These are phyloP conservation scores for Trichophaea hybrida DNA, from an alignment of 2,329 filamentous ascomycete genomes.

Conservation along the genomic window DNA sequence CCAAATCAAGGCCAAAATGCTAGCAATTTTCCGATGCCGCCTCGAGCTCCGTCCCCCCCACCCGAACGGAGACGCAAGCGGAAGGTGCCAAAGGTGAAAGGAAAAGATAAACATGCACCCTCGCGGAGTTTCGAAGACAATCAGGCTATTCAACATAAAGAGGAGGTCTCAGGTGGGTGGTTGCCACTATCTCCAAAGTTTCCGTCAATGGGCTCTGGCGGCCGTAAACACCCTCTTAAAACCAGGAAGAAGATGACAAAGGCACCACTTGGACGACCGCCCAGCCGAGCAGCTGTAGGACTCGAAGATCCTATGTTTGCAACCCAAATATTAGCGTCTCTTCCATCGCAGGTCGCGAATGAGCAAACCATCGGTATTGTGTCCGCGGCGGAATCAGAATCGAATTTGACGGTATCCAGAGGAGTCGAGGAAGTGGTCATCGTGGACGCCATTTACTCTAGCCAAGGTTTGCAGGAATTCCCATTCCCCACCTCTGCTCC, in stretches of 20 bases:
- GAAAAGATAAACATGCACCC: background rate
- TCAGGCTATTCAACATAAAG: background rate
- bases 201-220: background rate
- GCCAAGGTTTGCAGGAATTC: no score
- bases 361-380: no score
- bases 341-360: no score
- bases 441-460: no score
- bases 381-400: no score
- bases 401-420: no score
- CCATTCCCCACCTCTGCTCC: no score
- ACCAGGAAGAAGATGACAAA: background rate
- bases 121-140: background rate
- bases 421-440: no score
- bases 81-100: background rate
- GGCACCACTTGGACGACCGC: background rate
- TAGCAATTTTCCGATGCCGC: background rate
- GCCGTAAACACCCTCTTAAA: background rate
- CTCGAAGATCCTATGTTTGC: no score
- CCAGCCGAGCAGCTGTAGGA: background rate
- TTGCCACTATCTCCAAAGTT: background rate
- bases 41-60: background rate
- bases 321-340: no score
- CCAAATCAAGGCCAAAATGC: background rate
- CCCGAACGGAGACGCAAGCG: background rate
- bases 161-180: background rate